Evolutionary conservation across 768 basidiomycete species (phyloP), one percentile per base, ranked within the genome.

Genomic region (Dacryopinax primogenitus): DNA sequence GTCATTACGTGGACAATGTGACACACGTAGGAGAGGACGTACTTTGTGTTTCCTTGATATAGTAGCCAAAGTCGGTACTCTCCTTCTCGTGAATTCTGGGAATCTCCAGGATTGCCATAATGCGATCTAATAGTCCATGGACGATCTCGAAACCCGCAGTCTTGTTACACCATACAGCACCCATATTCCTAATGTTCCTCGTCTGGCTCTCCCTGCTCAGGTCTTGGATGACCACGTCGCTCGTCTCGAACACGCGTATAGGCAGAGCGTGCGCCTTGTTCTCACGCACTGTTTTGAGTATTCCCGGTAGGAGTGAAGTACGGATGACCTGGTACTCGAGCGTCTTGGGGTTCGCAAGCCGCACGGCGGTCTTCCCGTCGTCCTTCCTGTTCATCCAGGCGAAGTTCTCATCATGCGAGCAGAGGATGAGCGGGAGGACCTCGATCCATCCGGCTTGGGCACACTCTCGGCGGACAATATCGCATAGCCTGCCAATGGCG

Each of bases 371-470:
- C 35, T 82, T 82, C 39, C 86, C 85, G 68, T 90, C 87, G 75
- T 98, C 95, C 33, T 78, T 72, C 66, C 86, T 87, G 78, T 96
- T 96, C 68, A 99, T 80, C 80, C 86, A 93, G 62, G 84, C 87
- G 72, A 97, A 99, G 78, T 97, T 98, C 77, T 99, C 96, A 75
- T 97, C 95, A 71, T 93, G 92, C 12, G 95, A 97, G 77, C 95
- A 99, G 93, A 99, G 80, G 72, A 92, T 98, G 66, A 98, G 81
- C 23, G 96, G 92, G 1, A 98, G 79, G 7, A 90, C 93, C 76
- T 99, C 96, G 62, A 92, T 83, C 92, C 94, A 99, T 32, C 96
- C 94, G 0, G 93, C 90, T 73, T 90, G 80, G 1, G 93, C 92
- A 84, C 95, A 98, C 72, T 98, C 93, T 66, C 78, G 76, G 37